A percentile compares a stretch with the other conserved stretches of the same genome.
Conservation (phyloP, 352 stramenopile species). For the Phytophthora pisi region DNA sequence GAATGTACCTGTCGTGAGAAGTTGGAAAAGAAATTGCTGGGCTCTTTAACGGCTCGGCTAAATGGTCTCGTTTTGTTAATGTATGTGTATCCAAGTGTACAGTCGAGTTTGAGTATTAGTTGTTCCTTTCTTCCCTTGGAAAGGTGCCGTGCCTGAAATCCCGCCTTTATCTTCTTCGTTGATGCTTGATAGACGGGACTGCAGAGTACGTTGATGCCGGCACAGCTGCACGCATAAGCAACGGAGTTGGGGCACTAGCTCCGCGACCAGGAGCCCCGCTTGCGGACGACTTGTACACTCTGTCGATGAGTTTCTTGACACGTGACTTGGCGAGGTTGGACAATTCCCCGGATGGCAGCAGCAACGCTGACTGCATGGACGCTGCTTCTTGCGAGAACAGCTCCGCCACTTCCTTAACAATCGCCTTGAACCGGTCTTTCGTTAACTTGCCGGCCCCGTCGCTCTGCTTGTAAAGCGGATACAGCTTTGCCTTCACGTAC, state of each 20-base stretch:
- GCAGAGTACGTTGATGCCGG: slow-evolving; percentile 48
- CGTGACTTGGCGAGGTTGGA: slow-evolving; percentile 66
- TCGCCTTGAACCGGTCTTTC: slow-evolving; percentile 79
- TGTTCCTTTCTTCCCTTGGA: slow-evolving; percentile 19
- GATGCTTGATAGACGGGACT: slow-evolving; percentile 42
- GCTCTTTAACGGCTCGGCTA: slow-evolving; percentile 23
- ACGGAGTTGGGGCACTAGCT: slow-evolving; percentile 11
- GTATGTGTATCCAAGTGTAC: slow-evolving; percentile 24
- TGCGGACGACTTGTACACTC: slow-evolving; percentile 59
- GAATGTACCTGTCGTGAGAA: slow-evolving; percentile 38
- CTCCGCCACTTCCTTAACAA: slow-evolving; percentile 72
- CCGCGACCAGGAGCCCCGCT: slow-evolving; percentile 6
- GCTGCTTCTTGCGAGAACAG: slow-evolving; percentile 65
- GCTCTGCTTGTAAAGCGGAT: slow-evolving; percentile 76
- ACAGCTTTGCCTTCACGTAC: slow-evolving; percentile 83
- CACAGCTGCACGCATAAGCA: slow-evolving; percentile 22
- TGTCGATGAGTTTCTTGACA: slow-evolving; percentile 77
- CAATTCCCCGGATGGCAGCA: slow-evolving; percentile 47
- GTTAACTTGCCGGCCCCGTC: slow-evolving; percentile 55
- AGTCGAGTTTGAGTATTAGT: slow-evolving; percentile 4
- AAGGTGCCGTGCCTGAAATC: background rate
- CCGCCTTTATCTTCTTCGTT: slow-evolving; percentile 33
- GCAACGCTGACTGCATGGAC: slow-evolving; percentile 62
- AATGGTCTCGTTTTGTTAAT: slow-evolving; percentile 11
- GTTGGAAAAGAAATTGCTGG: slow-evolving; percentile 10